phyloP scores from a whole-genome alignment of 2,329 filamentous ascomycete genomes.

The Xylariaceae sp. region DNA sequence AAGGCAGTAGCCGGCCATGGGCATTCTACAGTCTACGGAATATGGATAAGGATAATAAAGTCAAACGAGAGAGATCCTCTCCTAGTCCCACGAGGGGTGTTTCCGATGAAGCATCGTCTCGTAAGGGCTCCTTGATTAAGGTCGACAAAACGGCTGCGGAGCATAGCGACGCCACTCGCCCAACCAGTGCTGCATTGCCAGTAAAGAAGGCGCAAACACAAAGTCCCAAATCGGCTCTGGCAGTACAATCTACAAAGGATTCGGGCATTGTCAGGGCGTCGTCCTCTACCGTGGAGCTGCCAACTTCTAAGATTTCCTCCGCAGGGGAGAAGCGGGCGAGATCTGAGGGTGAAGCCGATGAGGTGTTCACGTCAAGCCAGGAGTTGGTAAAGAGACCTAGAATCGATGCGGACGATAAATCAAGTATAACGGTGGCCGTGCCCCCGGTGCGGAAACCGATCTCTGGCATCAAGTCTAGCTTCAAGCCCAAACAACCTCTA shows the following conservation, averaged over 20 bases:
- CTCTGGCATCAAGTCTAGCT: neutral
- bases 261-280: neutral
- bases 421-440: neutral
- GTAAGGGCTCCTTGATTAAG: neutral
- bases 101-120: neutral
- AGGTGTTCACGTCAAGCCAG: neutral
- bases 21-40: conserved; percentile 23
- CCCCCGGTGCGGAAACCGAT: neutral
- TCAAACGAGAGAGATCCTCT: neutral
- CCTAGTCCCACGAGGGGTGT: too few species aligned
- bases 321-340: conserved; percentile 9
- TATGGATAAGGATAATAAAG: conserved; percentile 2
- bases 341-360: neutral
- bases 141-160: too few species aligned
- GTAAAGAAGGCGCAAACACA: neutral
- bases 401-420: neutral
- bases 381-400: conserved; percentile 5
- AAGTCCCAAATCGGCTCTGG: neutral
- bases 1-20: conserved; percentile 19
- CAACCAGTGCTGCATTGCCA: neutral
- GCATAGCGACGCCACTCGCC: too few species aligned
- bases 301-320: neutral
- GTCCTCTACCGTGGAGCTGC: neutral
- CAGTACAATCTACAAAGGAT: neutral
- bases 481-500: neutral